Percentiles rank a stretch among this genome's conserved stretches.
Evolutionary conservation across 2,329 filamentous ascomycete species (phyloP).

Genomic region (Aspergillus proliferans): DNA sequence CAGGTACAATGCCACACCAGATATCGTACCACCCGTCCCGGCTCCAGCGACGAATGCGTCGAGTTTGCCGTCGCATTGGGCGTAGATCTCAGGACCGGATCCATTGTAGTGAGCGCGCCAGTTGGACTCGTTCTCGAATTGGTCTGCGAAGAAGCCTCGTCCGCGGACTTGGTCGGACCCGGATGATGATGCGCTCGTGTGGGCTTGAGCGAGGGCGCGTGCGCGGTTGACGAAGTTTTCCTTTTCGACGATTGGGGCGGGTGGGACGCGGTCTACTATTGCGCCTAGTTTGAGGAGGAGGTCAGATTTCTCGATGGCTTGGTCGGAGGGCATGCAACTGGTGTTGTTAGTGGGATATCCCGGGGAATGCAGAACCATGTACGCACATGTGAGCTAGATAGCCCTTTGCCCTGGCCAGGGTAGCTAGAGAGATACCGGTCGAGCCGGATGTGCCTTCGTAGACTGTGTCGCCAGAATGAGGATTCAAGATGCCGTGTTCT

Average conservation of each 20-base stretch:
- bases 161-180: constrained; percentile 48
- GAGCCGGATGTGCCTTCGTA: constrained; percentile 97
- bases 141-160: constrained; percentile 86
- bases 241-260: constrained; percentile 88
- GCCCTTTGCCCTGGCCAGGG: constrained; percentile 77
- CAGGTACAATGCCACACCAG: constrained; percentile 75
- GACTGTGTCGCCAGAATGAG: constrained; percentile 81
- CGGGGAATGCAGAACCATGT: constrained; percentile 1
- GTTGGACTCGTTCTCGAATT: constrained; percentile 90
- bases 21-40: constrained; percentile 88
- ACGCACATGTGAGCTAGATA: constrained; percentile 81
- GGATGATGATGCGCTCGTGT: constrained; percentile 46
- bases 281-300: constrained; percentile 85
- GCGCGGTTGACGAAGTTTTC: constrained; percentile 94
- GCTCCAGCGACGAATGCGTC: constrained; percentile 91
- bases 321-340: constrained; percentile 87
- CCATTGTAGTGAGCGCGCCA: constrained; percentile 73
- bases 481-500: constrained; percentile 65
- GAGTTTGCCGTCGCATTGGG: constrained; percentile 66
- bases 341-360: constrained; percentile 9
- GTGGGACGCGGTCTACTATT: constrained; percentile 81
- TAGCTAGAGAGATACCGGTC: constrained; percentile 90
- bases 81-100: constrained; percentile 84
- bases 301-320: constrained; percentile 80
- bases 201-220: constrained; percentile 65